Base-by-base conservation (phyloP, 1,139 yeast genomes). In the Geotrichum australiense region DNA sequence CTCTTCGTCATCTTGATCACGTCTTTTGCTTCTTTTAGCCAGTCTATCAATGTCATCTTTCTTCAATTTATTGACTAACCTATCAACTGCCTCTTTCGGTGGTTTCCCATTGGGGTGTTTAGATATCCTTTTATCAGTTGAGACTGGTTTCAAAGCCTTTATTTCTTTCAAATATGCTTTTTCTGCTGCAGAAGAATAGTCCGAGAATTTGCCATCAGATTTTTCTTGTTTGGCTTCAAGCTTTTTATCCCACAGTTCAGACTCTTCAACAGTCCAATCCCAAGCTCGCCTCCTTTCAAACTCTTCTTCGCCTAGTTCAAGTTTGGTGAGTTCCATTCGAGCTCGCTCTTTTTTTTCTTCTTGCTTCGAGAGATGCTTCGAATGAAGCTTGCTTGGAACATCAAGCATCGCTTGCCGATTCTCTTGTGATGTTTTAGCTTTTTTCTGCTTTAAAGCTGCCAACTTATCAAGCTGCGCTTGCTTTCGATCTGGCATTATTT, bases 231-330 rank as follows among this genome's bases (percentile, higher is more conserved):
- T 65, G 22, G 50, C 52, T 27, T 57, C 59, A 40, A 63, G 60
- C 48, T 66, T 70, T 28, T 60, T 63, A 21, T 74, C 74, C 91
- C 93, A 83, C 42, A 68, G 66, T 51, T 80, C 85, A 42, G 77
- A 72, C 42, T 85, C 84, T 44, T 76, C 79, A 2, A 82, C 71
- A 0, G 85, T 72, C 65, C 82, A 84, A 39, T 72, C 74, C 68
- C 82, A 64, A 4, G 74, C 72, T 39, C 71, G 64, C 35, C 63
- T 53, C 14, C 76, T 58, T 19, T 69, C 70, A 46, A 58, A 62
- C 37, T 67, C 69, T 12, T 64, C 66, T 19, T 58, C 59, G 7
- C 39, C 39, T 6, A 29, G 26, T 25, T 69, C 72, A 7, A 59
- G 44, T 46, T 60, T 59, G 3, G 64, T 65, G 5, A 70, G 62